These are phyloP conservation scores for Akanthomyces uredinophilus DNA, from an alignment of 2,329 filamentous ascomycete species.

Conservation along the genomic window DNA sequence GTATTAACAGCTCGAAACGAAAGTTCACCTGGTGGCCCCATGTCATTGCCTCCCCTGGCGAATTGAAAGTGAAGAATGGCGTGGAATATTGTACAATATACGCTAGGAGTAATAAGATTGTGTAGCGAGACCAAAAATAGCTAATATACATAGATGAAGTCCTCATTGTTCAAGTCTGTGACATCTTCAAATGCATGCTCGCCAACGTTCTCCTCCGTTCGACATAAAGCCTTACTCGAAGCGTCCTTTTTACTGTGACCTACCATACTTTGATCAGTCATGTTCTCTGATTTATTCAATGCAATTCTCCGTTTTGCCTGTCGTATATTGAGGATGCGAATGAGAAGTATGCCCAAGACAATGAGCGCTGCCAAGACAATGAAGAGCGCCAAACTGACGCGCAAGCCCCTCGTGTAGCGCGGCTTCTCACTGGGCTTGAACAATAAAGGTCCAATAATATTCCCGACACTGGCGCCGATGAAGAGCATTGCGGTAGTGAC, in stretches of 20 bases:
- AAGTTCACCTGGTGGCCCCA: conserved; percentile 69
- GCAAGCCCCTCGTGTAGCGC: conserved; percentile 50
- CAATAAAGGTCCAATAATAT: conserved; percentile 59
- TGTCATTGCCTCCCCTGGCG: conserved; percentile 47
- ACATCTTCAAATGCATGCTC: conserved; percentile 45
- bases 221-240: conserved; percentile 21
- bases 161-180: conserved; percentile 55
- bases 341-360: conserved; percentile 27
- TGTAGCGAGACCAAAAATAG: not conserved
- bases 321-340: conserved; percentile 49
- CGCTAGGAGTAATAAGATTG: not conserved
- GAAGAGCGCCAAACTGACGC: conserved; percentile 57
- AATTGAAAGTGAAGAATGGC: not conserved
- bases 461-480: conserved; percentile 56
- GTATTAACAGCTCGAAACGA: conserved; percentile 68
- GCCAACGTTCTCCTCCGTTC: conserved; percentile 20
- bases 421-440: conserved; percentile 54
- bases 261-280: conserved; percentile 50
- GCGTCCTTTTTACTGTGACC: conserved; percentile 30
- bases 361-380: conserved; percentile 49
- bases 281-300: conserved; percentile 37
- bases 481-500: conserved; percentile 57
- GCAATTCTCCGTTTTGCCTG: conserved; percentile 29
- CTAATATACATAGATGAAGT: conserved; percentile 53
- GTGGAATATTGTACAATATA: not conserved